Evolutionary conservation across 768 basidiomycete genomes (phyloP), one percentile per base, ranked within the genome.

Genomic region (Pluteus cervinus): DNA sequence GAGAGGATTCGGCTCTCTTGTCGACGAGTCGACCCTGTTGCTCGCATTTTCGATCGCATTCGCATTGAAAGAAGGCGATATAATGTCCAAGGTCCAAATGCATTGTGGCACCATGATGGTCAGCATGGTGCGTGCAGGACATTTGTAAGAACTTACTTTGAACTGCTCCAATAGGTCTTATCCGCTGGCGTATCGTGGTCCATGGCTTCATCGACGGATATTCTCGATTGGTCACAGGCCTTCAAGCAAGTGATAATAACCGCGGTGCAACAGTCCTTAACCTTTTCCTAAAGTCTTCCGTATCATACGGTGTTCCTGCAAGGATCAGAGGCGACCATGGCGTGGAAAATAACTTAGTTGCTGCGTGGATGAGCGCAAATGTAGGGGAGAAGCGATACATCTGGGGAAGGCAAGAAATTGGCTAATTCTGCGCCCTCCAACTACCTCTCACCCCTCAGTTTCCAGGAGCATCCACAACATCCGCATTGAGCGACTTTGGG

Each of bases 391-490:
- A n/a, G n/a, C 17, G 48, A 9, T 68, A 65, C 29, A 67, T 67
- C 7, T 66, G 56, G 54, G 65, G 65, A 22, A 26, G 49, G 60
- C 60, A 44, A 30, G 49, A 36, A 9, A 17, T 28, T n/a, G 31
- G 1, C 18, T n/a, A n/a, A 21, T 41, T 26, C 33, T 18, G n/a
- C n/a, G n/a, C n/a, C n/a, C n/a, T n/a, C n/a, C n/a, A n/a, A n/a
- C n/a, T n/a, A n/a, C n/a, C n/a, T n/a, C n/a, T n/a, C n/a, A n/a
- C n/a, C n/a, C n/a, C n/a, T n/a, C n/a, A n/a, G n/a, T n/a, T n/a
- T n/a, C n/a, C n/a, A n/a, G n/a, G n/a, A n/a, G n/a, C 47, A 58
- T 68, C 8, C 58, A 69, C 41, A 69, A 67, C 33, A 62, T 55
- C 4, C 49, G 61, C 0, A 63, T 67, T 22, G 63, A 69, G 32